Base-by-base conservation (phyloP, 352 stramenopile species). In the Phytophthora citrophthora region DNA sequence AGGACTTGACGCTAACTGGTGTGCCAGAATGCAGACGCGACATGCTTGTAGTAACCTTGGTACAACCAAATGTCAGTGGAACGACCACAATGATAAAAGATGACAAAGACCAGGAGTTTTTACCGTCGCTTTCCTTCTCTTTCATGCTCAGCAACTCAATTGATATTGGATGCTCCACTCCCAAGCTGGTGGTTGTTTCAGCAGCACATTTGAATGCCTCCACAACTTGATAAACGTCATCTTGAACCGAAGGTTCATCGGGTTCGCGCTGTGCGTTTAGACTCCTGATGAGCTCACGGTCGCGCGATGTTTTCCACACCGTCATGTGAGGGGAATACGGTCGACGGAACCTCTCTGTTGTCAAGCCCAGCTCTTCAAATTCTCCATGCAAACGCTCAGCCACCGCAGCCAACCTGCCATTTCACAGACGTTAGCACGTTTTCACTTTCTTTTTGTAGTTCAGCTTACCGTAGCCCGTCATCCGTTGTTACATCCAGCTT, bases 261-360 rank as follows among this genome's bases (percentile, higher is more conserved):
- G n/a, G 12, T 7, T 43, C 20, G 16, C 66, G 53, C 18, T 52
- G 29, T 10, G 57, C 49, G 39, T 83, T 79, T 4, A 83, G 41
- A 16, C 48, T 51, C 5, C 52, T 45, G 24, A 79, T 70, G 15
- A 69, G 43, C 6, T 70, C n/a, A 6, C 55, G 64, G 29, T 76
- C 52, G 11, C 57, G 72, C 4, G 64, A 70, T 7, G 62, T 58
- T 51, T 87, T 85, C 75, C 78, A 87, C 16, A 87, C 68, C 7
- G 77, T 83, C 53, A 82, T 10, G 48, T 87, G 77, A n/a, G 77
- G 72, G 5, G 51, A 61, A 56, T 74, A 84, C 16, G 75, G 72
- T 24, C 45, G 63, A 12, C 62, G 53, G 29, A 81, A 76, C 2
- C 11, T 41, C 45, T 79, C 72, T 6, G 67, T 74, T 7, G 70